These are phyloP conservation scores for Pholiota molesta DNA, from an alignment of 768 basidiomycete genomes.

Conservation along the genomic window DNA sequence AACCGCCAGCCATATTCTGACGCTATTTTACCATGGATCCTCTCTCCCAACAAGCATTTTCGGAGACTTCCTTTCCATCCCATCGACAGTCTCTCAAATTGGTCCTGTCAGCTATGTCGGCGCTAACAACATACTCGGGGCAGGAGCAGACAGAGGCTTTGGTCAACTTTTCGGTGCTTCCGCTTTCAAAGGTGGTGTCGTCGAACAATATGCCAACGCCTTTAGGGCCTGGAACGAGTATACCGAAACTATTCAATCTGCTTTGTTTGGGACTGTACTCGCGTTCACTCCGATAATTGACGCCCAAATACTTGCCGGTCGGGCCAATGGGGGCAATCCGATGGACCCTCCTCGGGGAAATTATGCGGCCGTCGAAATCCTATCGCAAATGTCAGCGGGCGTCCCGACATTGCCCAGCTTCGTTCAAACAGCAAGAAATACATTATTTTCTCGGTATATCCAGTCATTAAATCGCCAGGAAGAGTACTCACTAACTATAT, in stretches of 20 bases:
- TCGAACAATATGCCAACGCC: slow-evolving; percentile 32
- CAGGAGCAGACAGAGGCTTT: slow-evolving; percentile 31
- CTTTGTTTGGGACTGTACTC: slow-evolving; percentile 30
- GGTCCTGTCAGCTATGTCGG: slow-evolving; percentile 39
- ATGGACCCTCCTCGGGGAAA: slow-evolving; percentile 39
- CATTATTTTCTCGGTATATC: slow-evolving; percentile 33
- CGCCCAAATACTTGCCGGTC: slow-evolving; percentile 36
- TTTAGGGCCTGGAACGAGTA: slow-evolving; percentile 35
- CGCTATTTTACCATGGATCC: slow-evolving; percentile 40
- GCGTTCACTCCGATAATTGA: slow-evolving; percentile 41
- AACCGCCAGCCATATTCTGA: slow-evolving; percentile 28
- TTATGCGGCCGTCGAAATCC: slow-evolving; percentile 37
- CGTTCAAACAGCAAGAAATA: slow-evolving; percentile 27
- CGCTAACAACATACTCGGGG: slow-evolving; percentile 32
- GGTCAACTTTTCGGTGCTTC: slow-evolving; percentile 41
- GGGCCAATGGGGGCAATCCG: slow-evolving; percentile 37
- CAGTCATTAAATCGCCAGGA: not conserved
- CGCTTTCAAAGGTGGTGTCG: slow-evolving; percentile 35
- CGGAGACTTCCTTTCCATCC: slow-evolving; percentile 43
- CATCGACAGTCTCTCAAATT: slow-evolving; percentile 27
- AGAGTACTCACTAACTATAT: not conserved
- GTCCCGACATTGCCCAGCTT: slow-evolving; percentile 22
- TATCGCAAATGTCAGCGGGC: slow-evolving; percentile 29
- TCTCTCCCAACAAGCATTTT: slow-evolving; percentile 36
- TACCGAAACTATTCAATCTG: slow-evolving; percentile 23